Conservation (phyloP, 163 green algal genomes). For the Chlorella variabilis region DNA sequence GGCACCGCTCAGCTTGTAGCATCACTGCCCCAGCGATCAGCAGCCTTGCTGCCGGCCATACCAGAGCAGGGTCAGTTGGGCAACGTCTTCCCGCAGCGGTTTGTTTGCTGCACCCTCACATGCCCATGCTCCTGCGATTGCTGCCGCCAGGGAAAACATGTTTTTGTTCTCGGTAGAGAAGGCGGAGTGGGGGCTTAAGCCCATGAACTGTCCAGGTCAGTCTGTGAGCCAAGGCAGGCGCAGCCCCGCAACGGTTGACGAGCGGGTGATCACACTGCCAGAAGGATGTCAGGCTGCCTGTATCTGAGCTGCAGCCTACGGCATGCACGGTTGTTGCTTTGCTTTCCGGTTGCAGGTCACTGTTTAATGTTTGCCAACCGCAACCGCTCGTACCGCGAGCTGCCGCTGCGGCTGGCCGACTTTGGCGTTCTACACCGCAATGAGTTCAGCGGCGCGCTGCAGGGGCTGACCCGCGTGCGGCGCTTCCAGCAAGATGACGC, state of each 20-base stretch:
- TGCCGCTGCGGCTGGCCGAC: slow-evolving; percentile 94
- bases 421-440: slow-evolving; percentile 99
- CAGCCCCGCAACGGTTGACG: too few species aligned
- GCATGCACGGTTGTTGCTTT: not conserved
- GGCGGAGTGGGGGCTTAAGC: slow-evolving; percentile 95
- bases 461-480: slow-evolving; percentile 89
- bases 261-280: too few species aligned
- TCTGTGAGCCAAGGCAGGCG: not conserved
- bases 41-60: too few species aligned
- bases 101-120: too few species aligned
- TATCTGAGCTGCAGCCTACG: too few species aligned
- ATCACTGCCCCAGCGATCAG: too few species aligned
- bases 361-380: slow-evolving; percentile 96
- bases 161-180: slow-evolving; percentile 97
- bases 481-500: slow-evolving; percentile 99
- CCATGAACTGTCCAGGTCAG: slow-evolving; percentile 97
- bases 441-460: slow-evolving; percentile 87
- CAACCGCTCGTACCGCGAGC: slow-evolving; percentile 92
- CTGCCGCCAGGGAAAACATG: slow-evolving; percentile 88
- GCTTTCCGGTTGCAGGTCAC: slow-evolving; percentile 69
- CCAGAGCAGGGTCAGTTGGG: too few species aligned
- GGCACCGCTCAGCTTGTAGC: too few species aligned
- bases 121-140: not conserved
- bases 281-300: too few species aligned
- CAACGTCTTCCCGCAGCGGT: too few species aligned